phyloP scores from a whole-genome alignment of 108 stramenopile species.

The Pseudonitzschia multiseries region DNA sequence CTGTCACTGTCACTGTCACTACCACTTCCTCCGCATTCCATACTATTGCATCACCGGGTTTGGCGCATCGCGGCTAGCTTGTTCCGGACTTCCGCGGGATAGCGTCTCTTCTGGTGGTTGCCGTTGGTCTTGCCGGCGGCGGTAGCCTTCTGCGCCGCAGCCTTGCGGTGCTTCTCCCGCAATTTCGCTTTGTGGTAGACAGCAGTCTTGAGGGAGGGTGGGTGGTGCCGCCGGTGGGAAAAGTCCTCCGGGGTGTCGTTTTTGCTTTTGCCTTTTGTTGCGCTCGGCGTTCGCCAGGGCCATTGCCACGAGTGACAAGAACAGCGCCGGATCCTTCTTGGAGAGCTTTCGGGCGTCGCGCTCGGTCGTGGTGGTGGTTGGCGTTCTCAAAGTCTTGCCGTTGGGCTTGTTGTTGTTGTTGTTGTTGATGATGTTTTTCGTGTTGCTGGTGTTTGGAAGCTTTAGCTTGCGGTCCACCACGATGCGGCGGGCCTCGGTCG shows the following conservation, averaged over 20 bases:
- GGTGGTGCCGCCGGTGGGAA: not conserved
- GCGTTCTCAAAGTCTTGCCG: too few species aligned
- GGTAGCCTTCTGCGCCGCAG: not conserved
- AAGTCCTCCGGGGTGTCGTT: not conserved
- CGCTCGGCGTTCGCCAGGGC: too few species aligned
- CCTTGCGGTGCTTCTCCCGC: not conserved
- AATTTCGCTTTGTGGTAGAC: not conserved
- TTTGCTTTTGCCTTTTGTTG: not conserved
- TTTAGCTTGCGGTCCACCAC: not conserved
- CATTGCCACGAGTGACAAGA: not conserved
- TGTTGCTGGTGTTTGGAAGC: not conserved
- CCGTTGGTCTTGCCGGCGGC: too few species aligned
- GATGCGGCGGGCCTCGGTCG: conserved; percentile 11
- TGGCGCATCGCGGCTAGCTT: too few species aligned
- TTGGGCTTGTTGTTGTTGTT: too few species aligned
- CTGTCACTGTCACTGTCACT: too few species aligned
- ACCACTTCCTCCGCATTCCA: too few species aligned
- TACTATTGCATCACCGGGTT: too few species aligned
- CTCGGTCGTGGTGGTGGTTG: not conserved
- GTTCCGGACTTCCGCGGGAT: too few species aligned
- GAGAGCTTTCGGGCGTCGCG: not conserved
- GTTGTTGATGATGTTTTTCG: too few species aligned
- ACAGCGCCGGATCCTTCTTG: not conserved
- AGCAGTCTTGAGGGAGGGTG: not conserved
- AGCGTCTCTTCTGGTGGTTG: too few species aligned